Conservation (phyloP, 2,329 filamentous ascomycete species). For the Arthrocladium fulminans region DNA sequence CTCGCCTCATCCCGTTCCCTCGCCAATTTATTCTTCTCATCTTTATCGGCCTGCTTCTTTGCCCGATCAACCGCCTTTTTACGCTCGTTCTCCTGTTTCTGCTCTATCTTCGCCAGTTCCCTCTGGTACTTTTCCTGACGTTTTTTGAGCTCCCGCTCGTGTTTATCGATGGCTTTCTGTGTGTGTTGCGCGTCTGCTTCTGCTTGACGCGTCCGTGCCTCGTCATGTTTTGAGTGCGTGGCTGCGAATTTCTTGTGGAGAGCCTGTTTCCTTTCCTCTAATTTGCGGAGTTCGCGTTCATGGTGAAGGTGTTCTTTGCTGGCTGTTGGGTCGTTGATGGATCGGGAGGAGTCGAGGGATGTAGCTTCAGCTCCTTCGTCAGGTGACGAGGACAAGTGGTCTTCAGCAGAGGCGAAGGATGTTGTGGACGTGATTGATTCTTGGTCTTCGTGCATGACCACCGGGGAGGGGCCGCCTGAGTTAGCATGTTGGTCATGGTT, state of each 20-base stretch:
- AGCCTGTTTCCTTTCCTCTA: slow-evolving; percentile 33
- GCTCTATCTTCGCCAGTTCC: slow-evolving; percentile 35
- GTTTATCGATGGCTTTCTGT: slow-evolving; percentile 25
- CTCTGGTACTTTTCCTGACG: slow-evolving; percentile 25
- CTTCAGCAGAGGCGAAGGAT: slow-evolving; percentile 27
- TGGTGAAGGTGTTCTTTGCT: slow-evolving; percentile 29
- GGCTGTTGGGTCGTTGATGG: slow-evolving; percentile 24
- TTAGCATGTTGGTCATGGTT: background rate
- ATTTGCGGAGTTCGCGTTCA: slow-evolving; percentile 37
- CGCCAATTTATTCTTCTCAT: slow-evolving; percentile 35
- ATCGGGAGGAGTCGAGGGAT: slow-evolving; percentile 19
- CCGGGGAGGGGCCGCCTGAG: background rate
- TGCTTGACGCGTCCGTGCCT: slow-evolving; percentile 14
- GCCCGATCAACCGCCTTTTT: slow-evolving; percentile 32
- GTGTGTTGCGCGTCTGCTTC: slow-evolving; percentile 20
- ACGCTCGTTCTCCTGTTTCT: slow-evolving; percentile 32
- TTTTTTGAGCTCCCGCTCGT: slow-evolving; percentile 24
- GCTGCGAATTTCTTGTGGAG: slow-evolving; percentile 31
- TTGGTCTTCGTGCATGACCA: slow-evolving; percentile 13
- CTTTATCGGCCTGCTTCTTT: slow-evolving; percentile 31
- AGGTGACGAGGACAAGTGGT: slow-evolving; percentile 17
- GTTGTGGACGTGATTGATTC: slow-evolving; percentile 22
- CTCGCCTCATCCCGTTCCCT: slow-evolving; percentile 40
- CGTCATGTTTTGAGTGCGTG: slow-evolving; percentile 24
- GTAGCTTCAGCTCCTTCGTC: background rate